Percentiles rank a stretch among this genome's conserved stretches.
Evolutionary conservation across 1,284 basidiomycete genomes (phyloP).

Genomic region (Melampsora americana): DNA sequence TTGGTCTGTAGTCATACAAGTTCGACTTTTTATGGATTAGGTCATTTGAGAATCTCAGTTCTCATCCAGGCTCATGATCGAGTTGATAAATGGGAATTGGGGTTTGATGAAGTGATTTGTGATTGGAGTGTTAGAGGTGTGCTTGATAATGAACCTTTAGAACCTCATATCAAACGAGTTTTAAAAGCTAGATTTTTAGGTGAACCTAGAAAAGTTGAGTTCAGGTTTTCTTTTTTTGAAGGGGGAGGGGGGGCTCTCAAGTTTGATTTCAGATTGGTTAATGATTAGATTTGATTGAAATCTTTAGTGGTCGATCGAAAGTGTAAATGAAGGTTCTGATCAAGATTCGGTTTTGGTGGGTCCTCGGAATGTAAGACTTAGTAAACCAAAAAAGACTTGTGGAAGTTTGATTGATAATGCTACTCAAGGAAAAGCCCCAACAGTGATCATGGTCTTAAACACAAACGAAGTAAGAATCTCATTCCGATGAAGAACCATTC

Average conservation of each 20-base stretch:
- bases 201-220: not conserved
- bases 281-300: no score
- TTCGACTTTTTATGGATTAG: not conserved
- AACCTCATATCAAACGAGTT: not conserved
- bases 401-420: slow-evolving; percentile 2
- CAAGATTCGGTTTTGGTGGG: no score
- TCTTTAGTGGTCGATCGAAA: no score
- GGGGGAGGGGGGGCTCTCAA: no score
- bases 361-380: not conserved
- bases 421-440: not conserved
- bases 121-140: not conserved
- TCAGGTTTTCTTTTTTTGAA: not conserved
- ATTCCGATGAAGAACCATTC: no score
- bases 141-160: not conserved
- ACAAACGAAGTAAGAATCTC: slow-evolving; percentile 3
- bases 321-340: no score
- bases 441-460: slow-evolving; percentile 16
- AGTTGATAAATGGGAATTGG: not conserved
- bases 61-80: not conserved
- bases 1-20: slow-evolving; percentile 11
- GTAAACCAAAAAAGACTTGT: not conserved
- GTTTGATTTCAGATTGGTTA: no score
- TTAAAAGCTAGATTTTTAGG: not conserved
- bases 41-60: not conserved
- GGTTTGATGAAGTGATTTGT: slow-evolving; percentile 1